Evolutionary conservation across 225 moss, liverwort and hornwort genomes (phyloP), one percentile per base, ranked within the genome.

Genomic region (Antitrichia curtipendula): DNA sequence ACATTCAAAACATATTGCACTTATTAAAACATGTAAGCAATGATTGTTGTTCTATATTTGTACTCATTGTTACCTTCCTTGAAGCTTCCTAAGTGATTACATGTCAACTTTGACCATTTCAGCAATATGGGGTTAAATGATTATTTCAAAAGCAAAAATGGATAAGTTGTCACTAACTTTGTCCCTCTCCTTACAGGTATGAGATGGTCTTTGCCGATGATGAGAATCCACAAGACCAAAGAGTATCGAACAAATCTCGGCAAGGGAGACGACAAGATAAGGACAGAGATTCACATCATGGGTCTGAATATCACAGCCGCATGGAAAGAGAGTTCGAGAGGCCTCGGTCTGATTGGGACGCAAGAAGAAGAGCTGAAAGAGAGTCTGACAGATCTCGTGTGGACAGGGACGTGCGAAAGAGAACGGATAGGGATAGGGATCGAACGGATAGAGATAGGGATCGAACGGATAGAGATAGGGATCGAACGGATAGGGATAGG

Each of bases 171-270:
- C 28, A 36, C 53, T 89, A 68, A 86, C 86, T 75, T 65, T 16
- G 43, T 60, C 80, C 64, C 38, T 88, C 23, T 81, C 28, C 41
- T 49, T 71, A 43, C 87, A 97, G 97, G 84, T 97, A 97, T 90
- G 96, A 97, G 53, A 97, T 97, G 97, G 95, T 97, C 60, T 97
- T 97, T 83, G 97, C 91, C 66, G 95, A 95, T 57, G 91, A 93
- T 61, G 94, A 90, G 56, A 75, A 89, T 86, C 62, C 89, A 61
- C 84, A 54, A 73, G 87, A 86, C 53, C 89, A 89, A 52, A 80
- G 41, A 63, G 47, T 34, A n/a, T 71, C 82, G 63, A 88, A 80
- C 60, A 54, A 82, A 56, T 81, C 86, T 84, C 92, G 64, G 73
- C 89, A 91, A 78, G 91, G 60, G 63, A 82, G 73, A 58, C 88